Evolutionary conservation across 345 rosid genomes (phyloP), one percentile per base, ranked within the genome.

Genomic region (Lepidium africanum): DNA sequence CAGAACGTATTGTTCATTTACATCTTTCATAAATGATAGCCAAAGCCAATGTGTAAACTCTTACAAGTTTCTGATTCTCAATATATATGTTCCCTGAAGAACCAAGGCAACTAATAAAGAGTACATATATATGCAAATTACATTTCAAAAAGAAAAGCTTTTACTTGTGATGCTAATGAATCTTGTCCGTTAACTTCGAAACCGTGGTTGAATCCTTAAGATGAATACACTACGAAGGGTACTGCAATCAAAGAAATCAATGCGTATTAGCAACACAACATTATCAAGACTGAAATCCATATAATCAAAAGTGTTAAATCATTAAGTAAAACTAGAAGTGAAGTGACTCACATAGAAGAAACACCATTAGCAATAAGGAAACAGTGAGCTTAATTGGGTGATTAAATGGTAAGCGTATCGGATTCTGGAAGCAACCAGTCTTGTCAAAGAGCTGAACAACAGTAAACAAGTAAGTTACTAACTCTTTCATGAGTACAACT

Each of bases 351-450:
- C 97, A 90, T 39, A 91, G 76, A 38, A 91, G 76, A 79, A 91
- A 87, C 65, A 87, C 77, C 61, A 85, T 85, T 65, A 89, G 81
- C 89, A 87, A 76, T 50, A 91, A 74, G 43, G 83, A 84, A 64
- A 91, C 91, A 70, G 79, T 82, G 67, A 85, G 66, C 68, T 82
- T 90, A 15, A 91, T 62, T 46, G 96, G 84, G 67, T 87, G 77
- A 37, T 7, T 42, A 59, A 67, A 67, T 13, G 72, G 47, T 52
- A 73, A 27, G 23, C 72, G 81, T 32, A 69, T 67, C 5, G 91
- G 85, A 73, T 77, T 63, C 42, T 68, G 83, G 33, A 82, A 73
- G 40, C 87, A 84, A 81, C 83, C 80, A 32, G 55, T 59, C 48
- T 59, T 82, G 65, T 80, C 76, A 50, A 74, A 74, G 15, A 75